Evolutionary conservation across 2,329 filamentous ascomycete species (phyloP).

Genomic region (Penicillium sp.): DNA sequence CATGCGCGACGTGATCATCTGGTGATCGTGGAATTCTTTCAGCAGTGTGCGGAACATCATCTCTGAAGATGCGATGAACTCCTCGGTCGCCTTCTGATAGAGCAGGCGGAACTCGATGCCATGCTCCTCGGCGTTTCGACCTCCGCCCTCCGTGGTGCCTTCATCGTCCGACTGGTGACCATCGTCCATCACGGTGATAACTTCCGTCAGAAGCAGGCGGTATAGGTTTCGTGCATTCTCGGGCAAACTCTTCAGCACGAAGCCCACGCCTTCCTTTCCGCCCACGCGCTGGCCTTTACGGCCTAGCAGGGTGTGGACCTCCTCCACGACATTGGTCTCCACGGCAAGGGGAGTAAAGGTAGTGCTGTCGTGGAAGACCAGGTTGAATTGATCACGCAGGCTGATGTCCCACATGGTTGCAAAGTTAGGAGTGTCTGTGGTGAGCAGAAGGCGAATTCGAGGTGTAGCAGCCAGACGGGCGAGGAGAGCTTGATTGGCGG

Average conservation of each 20-base stretch:
- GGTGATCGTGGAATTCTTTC: slow-evolving; percentile 98
- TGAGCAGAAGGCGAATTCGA: slow-evolving; percentile 71
- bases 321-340: slow-evolving; percentile 84
- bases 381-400: slow-evolving; percentile 78
- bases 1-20: slow-evolving; percentile 90
- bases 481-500: slow-evolving; percentile 69
- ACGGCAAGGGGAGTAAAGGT: slow-evolving; percentile 75
- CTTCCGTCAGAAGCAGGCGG: slow-evolving; percentile 78
- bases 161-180: slow-evolving; percentile 54
- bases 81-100: slow-evolving; percentile 93
- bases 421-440: slow-evolving; percentile 86
- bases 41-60: slow-evolving; percentile 91
- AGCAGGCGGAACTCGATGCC: slow-evolving; percentile 88
- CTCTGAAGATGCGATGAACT: slow-evolving; percentile 96
- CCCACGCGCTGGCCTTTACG: slow-evolving; percentile 76
- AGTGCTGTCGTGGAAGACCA: slow-evolving; percentile 91
- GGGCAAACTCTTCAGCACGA: slow-evolving; percentile 84
- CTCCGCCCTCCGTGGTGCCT: slow-evolving; percentile 36
- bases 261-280: slow-evolving; percentile 87
- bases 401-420: slow-evolving; percentile 86
- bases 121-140: slow-evolving; percentile 42
- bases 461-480: slow-evolving; percentile 75
- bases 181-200: slow-evolving; percentile 68
- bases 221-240: slow-evolving; percentile 92
- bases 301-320: slow-evolving; percentile 83